Evolutionary conservation across 371 early-diverging fungal species (phyloP).

Genomic region (Syncephalastrum contaminatum): DNA sequence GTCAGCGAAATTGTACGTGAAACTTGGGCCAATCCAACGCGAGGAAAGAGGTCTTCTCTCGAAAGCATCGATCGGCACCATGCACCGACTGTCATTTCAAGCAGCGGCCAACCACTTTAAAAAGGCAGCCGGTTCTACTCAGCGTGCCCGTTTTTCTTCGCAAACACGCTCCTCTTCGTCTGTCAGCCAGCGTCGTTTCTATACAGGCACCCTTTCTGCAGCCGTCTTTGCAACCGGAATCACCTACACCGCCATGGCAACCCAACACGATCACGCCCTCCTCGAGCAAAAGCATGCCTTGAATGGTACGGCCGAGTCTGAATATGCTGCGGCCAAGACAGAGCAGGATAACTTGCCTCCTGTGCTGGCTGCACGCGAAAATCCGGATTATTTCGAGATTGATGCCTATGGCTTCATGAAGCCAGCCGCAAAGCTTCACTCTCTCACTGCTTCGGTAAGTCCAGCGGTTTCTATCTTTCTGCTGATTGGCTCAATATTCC

Average conservation of each 20-base stretch:
- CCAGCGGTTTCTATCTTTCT: not conserved
- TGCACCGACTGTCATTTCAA: constrained; percentile 5
- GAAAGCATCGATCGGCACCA: constrained; percentile 1
- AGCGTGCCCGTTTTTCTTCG: not conserved
- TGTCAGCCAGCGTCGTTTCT: no score
- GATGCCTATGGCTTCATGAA: constrained; percentile 32
- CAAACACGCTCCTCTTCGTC: no score
- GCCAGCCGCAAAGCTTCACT: constrained; percentile 25
- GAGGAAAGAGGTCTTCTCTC: no score
- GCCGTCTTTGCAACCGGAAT: no score
- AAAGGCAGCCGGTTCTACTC: not conserved
- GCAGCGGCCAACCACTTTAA: constrained; percentile 2
- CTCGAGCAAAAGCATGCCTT: constrained; percentile 19
- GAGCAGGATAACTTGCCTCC: constrained; percentile 30
- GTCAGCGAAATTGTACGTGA: no score
- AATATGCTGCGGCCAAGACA: constrained; percentile 7
- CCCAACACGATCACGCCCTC: constrained; percentile 21
- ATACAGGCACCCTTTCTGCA: no score
- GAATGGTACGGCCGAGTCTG: constrained; percentile 6
- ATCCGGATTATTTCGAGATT: constrained; percentile 28
- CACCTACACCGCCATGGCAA: constrained; percentile 15
- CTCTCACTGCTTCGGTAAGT: constrained; percentile 38
- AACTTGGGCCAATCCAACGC: no score
- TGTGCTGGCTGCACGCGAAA: constrained; percentile 26
- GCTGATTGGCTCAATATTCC: not conserved